Evolutionary conservation across 2,329 filamentous ascomycete species (phyloP).

Genomic region (Alternaria novae-zelandiae): DNA sequence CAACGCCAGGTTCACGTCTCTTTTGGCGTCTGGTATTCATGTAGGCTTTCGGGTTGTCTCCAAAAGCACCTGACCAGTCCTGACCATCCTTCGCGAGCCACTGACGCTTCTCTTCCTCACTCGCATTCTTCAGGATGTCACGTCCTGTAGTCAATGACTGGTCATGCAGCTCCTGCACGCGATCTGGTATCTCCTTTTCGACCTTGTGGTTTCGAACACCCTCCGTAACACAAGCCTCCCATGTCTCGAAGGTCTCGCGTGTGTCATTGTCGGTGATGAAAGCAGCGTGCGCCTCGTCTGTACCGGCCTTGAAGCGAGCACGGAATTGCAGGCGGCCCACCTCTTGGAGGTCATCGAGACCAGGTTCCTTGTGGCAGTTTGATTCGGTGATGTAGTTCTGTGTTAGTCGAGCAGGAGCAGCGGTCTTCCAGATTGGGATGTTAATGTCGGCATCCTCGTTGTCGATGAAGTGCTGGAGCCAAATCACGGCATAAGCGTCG

Average conservation of each 20-base stretch:
- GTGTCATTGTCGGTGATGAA: conserved; percentile 89
- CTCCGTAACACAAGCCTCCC: conserved; percentile 90
- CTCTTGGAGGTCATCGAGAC: conserved; percentile 77
- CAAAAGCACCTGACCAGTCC: conserved; percentile 88
- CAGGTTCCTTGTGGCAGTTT: conserved; percentile 72
- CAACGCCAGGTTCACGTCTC: conserved; percentile 62
- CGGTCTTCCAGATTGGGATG: conserved; percentile 88
- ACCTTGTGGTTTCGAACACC: conserved; percentile 79
- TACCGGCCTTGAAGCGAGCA: conserved; percentile 86
- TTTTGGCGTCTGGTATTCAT: conserved; percentile 61
- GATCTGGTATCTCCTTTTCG: conserved; percentile 72
- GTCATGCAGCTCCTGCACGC: conserved; percentile 79
- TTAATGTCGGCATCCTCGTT: conserved; percentile 78
- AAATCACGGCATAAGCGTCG: conserved; percentile 79
- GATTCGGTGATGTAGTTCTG: conserved; percentile 91
- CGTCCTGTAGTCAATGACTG: conserved; percentile 78
- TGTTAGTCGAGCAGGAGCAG: conserved; percentile 75
- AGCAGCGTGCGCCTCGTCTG: conserved; percentile 80
- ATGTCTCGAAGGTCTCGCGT: conserved; percentile 91
- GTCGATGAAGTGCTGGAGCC: conserved; percentile 85
- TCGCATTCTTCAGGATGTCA: conserved; percentile 77
- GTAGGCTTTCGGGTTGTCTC: conserved; percentile 71
- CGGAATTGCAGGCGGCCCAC: conserved; percentile 82
- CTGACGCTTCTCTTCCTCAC: conserved; percentile 73
- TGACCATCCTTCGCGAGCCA: conserved; percentile 82